Evolutionary conservation across 208 protist species (phyloP).

Genomic region (Leishmania arabica): DNA sequence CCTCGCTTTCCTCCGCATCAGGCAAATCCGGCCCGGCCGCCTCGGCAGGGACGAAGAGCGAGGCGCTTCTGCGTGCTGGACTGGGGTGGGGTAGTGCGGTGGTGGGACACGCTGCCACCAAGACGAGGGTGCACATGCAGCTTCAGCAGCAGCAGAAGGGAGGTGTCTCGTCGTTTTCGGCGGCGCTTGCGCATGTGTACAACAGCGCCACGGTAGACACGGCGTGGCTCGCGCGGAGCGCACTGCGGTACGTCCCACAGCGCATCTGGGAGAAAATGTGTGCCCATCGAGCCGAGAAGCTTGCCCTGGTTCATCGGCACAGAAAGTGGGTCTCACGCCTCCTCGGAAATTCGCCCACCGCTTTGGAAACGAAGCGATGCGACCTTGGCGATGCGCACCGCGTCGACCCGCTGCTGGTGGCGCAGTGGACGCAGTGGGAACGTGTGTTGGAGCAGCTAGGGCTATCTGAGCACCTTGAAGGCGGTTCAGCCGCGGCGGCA

Average conservation of each 20-base stretch:
- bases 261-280: slow-evolving; percentile 69
- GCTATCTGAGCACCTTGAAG: slow-evolving; percentile 5
- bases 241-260: slow-evolving; percentile 47
- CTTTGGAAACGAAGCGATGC: not conserved
- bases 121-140: slow-evolving; percentile 28
- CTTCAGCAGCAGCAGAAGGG: slow-evolving; percentile 31
- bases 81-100: slow-evolving; percentile 35
- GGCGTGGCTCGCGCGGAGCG: slow-evolving; percentile 49
- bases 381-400: slow-evolving; percentile 7
- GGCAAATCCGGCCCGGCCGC: not conserved
- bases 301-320: slow-evolving; percentile 23
- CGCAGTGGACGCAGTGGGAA: slow-evolving; percentile 45
- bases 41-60: slow-evolving; percentile 8
- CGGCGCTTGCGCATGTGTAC: slow-evolving; percentile 21
- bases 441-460: slow-evolving; percentile 34
- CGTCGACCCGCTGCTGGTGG: slow-evolving; percentile 38
- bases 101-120: slow-evolving; percentile 25
- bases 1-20: not conserved
- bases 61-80: slow-evolving; percentile 22
- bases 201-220: slow-evolving; percentile 77
- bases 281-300: slow-evolving; percentile 18
- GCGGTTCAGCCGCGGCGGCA: not conserved
- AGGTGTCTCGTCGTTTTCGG: slow-evolving; percentile 5
- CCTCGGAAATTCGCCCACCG: not conserved
- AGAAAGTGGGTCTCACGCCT: slow-evolving; percentile 29